Evolutionary conservation across 495 filamentous ascomycete genomes (phyloP).

Genomic region (Geoglossum glabrum): DNA sequence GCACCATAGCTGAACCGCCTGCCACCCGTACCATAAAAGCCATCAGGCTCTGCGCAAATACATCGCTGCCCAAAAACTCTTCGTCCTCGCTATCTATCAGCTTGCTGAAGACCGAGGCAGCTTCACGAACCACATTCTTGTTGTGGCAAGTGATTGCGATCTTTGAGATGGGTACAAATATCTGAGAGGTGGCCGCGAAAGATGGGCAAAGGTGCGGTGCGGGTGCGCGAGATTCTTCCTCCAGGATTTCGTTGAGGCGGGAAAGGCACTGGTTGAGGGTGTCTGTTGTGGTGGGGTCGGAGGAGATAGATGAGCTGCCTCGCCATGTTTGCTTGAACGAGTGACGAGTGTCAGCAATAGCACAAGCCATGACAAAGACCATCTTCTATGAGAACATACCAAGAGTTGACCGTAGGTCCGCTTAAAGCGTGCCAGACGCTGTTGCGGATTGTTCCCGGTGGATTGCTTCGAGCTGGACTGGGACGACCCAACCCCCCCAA

Average conservation of each 20-base stretch:
- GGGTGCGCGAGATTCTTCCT: conserved; percentile 72
- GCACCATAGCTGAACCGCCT: conserved; percentile 36
- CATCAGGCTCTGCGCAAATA: conserved; percentile 69
- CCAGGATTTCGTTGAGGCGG: conserved; percentile 55
- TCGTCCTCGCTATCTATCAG: conserved; percentile 92
- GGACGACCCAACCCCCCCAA: conserved; percentile 57
- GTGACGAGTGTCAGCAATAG: background rate
- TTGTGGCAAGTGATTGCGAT: conserved; percentile 62
- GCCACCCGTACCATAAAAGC: conserved; percentile 52
- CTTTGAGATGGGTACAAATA: conserved; percentile 72
- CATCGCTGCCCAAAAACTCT: conserved; percentile 64
- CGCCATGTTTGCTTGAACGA: conserved; percentile 56
- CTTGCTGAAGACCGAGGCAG: conserved; percentile 67
- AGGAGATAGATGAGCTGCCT: conserved; percentile 31
- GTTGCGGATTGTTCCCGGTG: conserved; percentile 53
- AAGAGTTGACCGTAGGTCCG: conserved; percentile 67
- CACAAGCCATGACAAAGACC: background rate
- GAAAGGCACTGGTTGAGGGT: conserved; percentile 36
- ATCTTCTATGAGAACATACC: conserved; percentile 26
- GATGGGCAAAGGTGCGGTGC: conserved; percentile 74
- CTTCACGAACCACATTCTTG: conserved; percentile 59
- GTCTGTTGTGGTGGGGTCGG: conserved; percentile 28
- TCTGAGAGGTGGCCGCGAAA: conserved; percentile 63
- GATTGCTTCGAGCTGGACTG: conserved; percentile 34
- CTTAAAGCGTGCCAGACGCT: conserved; percentile 79